Evolutionary conservation across 2,329 filamentous ascomycete genomes (phyloP), one percentile per base, ranked within the genome.

Genomic region (Neofusicoccum kwambonambiense): DNA sequence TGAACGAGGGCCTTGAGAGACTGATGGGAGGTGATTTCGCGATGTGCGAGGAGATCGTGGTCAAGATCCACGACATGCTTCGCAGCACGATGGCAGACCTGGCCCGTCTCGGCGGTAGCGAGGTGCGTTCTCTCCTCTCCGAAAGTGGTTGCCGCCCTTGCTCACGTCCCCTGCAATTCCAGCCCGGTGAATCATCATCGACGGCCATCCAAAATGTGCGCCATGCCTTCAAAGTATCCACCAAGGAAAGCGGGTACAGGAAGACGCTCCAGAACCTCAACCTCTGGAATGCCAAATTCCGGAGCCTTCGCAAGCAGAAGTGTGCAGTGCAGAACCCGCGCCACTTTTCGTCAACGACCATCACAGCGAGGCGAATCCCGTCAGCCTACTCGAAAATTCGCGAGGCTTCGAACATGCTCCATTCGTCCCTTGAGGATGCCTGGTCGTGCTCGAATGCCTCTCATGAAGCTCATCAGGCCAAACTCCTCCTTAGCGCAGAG

Each of bases 401-500:
- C 31, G 19, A 42, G 8, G 52, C 52, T 13, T 72, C 71, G 17
- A 68, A 67, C 9, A 69, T 70, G 52, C 71, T 72, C 17, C 68
- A 72, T 19, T 68, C 71, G 60, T 69, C 72, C 2, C 66, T 73
- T 4, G 69, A 66, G 8, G 44, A 63, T n/a, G 69, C 69, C 0
- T 73, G 70, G 70, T 70, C 66, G 35, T 73, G 71, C 47, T 64
- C 67, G 9, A 65, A 72, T 35, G 31, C 61, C 1, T 41, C 57
- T 11, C 71, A 73, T 47, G 49, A 65, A 9, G 67, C 65, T 2
- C 72, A 72, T 42, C 65, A 67, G 42, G 72, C 72, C 2, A 73
- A 72, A 64, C 51, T 74, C 4, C 71, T 69, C 31, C 62, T 73
- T 2, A 67, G 70, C 34, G 68, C 69, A n/a, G 63, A 72, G 49